These are phyloP conservation scores for Cercophora newfieldiana DNA, from an alignment of 495 filamentous ascomycete genomes.

Conservation along the genomic window DNA sequence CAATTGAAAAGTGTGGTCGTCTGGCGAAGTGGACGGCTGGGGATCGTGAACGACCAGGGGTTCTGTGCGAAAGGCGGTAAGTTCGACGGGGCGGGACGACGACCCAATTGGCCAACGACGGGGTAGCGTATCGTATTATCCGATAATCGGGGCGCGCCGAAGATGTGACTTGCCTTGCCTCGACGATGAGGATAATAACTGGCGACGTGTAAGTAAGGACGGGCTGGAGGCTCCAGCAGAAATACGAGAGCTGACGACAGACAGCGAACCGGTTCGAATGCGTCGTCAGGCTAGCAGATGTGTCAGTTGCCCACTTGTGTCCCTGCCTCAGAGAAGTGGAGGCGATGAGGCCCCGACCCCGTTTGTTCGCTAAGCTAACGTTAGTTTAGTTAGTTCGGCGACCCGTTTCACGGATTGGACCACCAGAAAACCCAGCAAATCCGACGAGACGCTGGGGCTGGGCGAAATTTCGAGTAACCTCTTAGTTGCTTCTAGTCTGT, in stretches of 20 bases:
- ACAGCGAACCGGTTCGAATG: background rate
- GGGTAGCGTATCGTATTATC: background rate
- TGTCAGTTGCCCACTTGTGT: background rate
- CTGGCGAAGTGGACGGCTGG: background rate
- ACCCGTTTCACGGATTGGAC: no score
- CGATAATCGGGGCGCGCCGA: background rate
- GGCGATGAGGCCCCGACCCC: background rate
- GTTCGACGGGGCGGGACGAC: background rate
- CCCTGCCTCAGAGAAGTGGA: background rate
- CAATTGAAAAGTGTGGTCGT: conserved; percentile 1
- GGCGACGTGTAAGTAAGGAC: background rate
- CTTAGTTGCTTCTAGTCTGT: background rate
- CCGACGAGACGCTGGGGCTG: background rate
- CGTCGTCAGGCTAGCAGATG: background rate
- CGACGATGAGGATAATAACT: background rate
- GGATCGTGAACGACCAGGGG: background rate
- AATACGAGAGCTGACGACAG: background rate
- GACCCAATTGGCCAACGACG: conserved; percentile 11
- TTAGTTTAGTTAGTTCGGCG: no score
- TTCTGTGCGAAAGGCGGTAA: conserved; percentile 12
- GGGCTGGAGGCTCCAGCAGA: background rate
- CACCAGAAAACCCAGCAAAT: no score
- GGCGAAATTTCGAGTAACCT: conserved; percentile 4
- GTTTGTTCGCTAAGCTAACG: no score
- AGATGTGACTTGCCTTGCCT: background rate